Conservation (phyloP, 2,329 filamentous ascomycete genomes). For the Talaromyces rugulosus region DNA sequence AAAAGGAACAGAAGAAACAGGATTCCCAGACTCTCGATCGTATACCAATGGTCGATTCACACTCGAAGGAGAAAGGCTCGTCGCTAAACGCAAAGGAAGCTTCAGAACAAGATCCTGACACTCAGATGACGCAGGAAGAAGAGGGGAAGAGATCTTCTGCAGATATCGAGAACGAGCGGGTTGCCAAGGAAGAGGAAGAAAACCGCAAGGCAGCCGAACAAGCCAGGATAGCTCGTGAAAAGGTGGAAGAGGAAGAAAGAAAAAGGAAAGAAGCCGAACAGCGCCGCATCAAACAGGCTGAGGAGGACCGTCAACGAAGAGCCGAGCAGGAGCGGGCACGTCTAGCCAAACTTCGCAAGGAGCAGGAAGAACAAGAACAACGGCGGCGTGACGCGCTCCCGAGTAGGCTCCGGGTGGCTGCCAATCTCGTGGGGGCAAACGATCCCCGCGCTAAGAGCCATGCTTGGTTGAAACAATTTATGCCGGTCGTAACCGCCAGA, state of each 20-base stretch:
- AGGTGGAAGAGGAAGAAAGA: constrained; percentile 41
- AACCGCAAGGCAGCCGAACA: constrained; percentile 24
- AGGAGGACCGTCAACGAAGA: constrained; percentile 43
- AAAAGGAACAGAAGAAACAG: constrained; percentile 27
- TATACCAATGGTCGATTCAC: constrained; percentile 24
- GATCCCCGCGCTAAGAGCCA: constrained; percentile 39
- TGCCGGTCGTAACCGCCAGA: constrained; percentile 43
- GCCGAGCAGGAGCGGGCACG: constrained; percentile 40
- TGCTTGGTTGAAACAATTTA: constrained; percentile 42
- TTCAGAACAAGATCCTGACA: constrained; percentile 1
- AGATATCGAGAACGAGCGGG: constrained; percentile 28
- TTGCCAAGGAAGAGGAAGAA: constrained; percentile 29
- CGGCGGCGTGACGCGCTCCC: constrained; percentile 44
- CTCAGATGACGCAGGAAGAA: constrained; percentile 7
- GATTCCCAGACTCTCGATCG: constrained; percentile 24
- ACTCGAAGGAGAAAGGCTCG: constrained; percentile 18
- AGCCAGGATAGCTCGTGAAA: constrained; percentile 34
- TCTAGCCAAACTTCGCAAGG: constrained; percentile 39
- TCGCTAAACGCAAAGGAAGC: constrained; percentile 18
- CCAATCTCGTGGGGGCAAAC: constrained; percentile 42
- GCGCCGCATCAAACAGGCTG: constrained; percentile 40
- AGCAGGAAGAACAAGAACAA: constrained; percentile 44
- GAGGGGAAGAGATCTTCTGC: constrained; percentile 19
- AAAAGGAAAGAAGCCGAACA: constrained; percentile 41
- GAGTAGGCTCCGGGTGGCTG: constrained; percentile 40